Conservation (phyloP, 148 eudicot species). For the Diospyros lotus region DNA sequence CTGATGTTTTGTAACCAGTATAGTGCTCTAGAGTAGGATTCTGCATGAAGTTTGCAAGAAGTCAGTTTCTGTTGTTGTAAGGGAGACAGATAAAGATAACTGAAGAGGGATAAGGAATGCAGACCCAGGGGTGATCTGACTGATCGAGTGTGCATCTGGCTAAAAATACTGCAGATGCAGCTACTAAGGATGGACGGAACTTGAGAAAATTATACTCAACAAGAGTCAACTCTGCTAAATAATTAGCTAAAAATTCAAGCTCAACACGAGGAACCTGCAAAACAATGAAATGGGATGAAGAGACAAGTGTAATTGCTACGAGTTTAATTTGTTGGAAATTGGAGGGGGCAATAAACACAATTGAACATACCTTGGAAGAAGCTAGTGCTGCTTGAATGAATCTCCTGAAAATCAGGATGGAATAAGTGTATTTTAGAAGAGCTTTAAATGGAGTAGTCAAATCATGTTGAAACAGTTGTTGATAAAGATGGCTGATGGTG, state of each 20-base stretch:
- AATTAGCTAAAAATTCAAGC: slow-evolving; percentile 79
- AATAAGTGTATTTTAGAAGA: slow-evolving; percentile 5
- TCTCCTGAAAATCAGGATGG: slow-evolving; percentile 41
- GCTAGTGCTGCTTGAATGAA: slow-evolving; percentile 74
- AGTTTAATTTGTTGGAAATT: background rate
- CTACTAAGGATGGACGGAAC: slow-evolving; percentile 70
- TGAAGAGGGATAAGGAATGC: slow-evolving; percentile 17
- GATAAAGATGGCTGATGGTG: background rate
- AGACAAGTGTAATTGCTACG: background rate
- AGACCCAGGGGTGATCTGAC: slow-evolving; percentile 78
- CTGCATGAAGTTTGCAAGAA: slow-evolving; percentile 33
- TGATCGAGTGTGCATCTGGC: slow-evolving; percentile 87
- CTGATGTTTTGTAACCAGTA: slow-evolving; percentile 48
- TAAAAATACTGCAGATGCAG: slow-evolving; percentile 89
- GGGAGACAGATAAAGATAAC: background rate
- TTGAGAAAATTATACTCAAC: slow-evolving; percentile 68
- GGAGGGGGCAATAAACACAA: background rate
- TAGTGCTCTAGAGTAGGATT: slow-evolving; percentile 81
- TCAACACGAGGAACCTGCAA: slow-evolving; percentile 56
- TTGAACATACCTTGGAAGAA: slow-evolving; percentile 43
- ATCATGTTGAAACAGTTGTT: background rate
- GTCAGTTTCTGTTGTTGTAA: slow-evolving; percentile 1
- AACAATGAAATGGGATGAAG: background rate
- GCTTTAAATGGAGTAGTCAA: background rate
- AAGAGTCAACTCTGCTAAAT: slow-evolving; percentile 82